A percentile compares a stretch with the other conserved stretches of the same genome.
These are phyloP conservation scores for Ceratobasidium sp. DNA, from an alignment of 1,284 basidiomycete genomes.

Conservation along the genomic window DNA sequence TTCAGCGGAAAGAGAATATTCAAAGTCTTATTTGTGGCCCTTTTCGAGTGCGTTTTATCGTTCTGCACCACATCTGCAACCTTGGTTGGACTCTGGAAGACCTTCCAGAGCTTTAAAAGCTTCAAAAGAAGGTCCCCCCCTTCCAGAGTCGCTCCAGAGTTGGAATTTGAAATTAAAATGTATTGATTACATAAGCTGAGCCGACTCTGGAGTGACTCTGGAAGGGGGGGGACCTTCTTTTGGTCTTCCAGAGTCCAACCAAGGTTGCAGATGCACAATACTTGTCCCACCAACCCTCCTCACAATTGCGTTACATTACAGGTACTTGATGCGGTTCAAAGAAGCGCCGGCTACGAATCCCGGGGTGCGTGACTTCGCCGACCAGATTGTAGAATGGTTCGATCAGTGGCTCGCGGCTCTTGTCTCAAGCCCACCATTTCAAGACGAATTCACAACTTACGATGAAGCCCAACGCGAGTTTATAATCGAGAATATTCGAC, in stretches of 20 bases:
- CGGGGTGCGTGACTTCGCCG: conserved; percentile 54
- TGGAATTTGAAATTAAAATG: no score
- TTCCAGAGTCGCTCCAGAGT: no score
- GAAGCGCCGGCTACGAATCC: conserved; percentile 58
- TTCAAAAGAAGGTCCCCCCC: no score
- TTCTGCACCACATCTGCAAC: no score
- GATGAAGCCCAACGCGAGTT: conserved; percentile 49
- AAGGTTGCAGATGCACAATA: no score
- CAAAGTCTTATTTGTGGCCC: conserved; percentile 56
- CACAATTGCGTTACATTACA: conserved; percentile 49
- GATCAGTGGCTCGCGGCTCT: conserved; percentile 57
- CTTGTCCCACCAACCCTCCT: background rate
- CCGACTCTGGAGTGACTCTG: no score
- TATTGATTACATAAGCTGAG: no score
- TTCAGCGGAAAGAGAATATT: conserved; percentile 56
- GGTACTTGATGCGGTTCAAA: conserved; percentile 66
- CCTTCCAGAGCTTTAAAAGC: no score
- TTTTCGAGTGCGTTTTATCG: conserved; percentile 64
- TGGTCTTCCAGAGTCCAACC: no score
- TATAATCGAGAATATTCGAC: background rate
- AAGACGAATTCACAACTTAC: conserved; percentile 48
- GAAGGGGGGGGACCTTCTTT: no score
- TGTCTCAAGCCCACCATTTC: conserved; percentile 51
- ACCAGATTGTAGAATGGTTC: conserved; percentile 56
- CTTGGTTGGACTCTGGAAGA: no score